A percentile compares a stretch with the other conserved stretches of the same genome.
phyloP scores from a whole-genome alignment of 352 stramenopile genomes.

The Thalassiosira exigua region DNA sequence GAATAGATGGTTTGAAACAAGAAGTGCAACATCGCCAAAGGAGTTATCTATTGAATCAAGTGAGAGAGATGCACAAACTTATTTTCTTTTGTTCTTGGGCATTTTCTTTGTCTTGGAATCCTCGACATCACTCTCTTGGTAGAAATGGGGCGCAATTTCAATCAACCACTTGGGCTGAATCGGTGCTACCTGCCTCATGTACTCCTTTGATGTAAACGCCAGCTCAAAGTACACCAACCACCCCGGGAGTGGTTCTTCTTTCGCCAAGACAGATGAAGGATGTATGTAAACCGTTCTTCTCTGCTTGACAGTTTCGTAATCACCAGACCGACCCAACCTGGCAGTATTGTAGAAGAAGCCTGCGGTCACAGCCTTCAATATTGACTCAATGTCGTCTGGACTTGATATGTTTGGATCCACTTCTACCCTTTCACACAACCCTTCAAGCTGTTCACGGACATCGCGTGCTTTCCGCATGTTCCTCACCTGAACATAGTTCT shows the following conservation, averaged over 20 bases:
- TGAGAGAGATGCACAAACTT: background rate
- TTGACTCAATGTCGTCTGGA: constrained; percentile 90
- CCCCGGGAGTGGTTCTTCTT: constrained; percentile 84
- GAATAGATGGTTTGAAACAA: too few species aligned
- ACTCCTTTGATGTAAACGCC: constrained; percentile 99
- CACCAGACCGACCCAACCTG: constrained; percentile 93
- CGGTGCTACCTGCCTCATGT: constrained; percentile 96
- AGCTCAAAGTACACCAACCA: constrained; percentile 99
- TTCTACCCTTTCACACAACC: constrained; percentile 98
- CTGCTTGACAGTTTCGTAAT: constrained; percentile 99
- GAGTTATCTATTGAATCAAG: too few species aligned
- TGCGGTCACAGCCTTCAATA: constrained; percentile 96
- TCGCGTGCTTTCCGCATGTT: constrained; percentile 98
- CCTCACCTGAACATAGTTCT: constrained; percentile 96
- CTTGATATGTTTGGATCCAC: constrained; percentile 88
- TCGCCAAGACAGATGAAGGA: constrained; percentile 94
- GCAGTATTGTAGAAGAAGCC: constrained; percentile 99
- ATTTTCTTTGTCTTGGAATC: constrained; percentile 96
- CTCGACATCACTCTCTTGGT: constrained; percentile 96
- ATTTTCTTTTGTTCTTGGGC: constrained; percentile 86
- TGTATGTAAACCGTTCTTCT: constrained; percentile 97
- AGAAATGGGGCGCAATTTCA: constrained; percentile 99
- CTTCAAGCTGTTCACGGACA: constrained; percentile 98
- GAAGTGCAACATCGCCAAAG: too few species aligned
- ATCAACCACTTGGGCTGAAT: constrained; percentile 98